Evolutionary conservation across 192 early-diverging fungal genomes (phyloP).

Genomic region (Coemansia erecta): DNA sequence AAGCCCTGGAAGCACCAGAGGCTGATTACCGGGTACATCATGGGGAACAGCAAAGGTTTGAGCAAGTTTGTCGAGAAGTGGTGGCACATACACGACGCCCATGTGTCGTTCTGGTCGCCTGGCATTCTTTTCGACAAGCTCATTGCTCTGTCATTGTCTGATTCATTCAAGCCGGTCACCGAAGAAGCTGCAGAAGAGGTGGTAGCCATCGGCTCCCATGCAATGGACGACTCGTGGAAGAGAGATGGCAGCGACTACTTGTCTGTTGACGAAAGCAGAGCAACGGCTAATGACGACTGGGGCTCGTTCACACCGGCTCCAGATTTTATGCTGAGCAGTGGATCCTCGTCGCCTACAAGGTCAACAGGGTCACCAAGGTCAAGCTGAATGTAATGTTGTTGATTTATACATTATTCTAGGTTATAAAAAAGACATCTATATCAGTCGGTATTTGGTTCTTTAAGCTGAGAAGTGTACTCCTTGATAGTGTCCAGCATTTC

Average conservation of each 20-base stretch:
- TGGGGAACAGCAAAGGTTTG: slow-evolving; percentile 32
- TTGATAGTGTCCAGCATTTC: slow-evolving; percentile 17
- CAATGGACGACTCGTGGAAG: slow-evolving; percentile 33
- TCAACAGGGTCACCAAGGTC: neutral
- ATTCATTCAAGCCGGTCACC: neutral
- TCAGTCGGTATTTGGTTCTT: too few species aligned
- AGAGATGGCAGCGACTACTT: slow-evolving; percentile 14
- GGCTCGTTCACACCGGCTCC: slow-evolving; percentile 35
- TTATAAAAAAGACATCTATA: too few species aligned
- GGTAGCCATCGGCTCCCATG: slow-evolving; percentile 4
- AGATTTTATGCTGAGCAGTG: slow-evolving; percentile 29
- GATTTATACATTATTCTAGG: neutral
- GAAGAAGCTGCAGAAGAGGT: neutral
- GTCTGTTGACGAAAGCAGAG: slow-evolving; percentile 5
- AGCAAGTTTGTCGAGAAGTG: slow-evolving; percentile 59
- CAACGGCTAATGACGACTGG: slow-evolving; percentile 19
- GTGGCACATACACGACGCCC: slow-evolving; percentile 67
- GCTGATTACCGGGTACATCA: slow-evolving; percentile 17
- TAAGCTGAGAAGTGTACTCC: slow-evolving; percentile 6
- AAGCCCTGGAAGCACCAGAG: slow-evolving; percentile 77
- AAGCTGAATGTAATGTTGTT: neutral
- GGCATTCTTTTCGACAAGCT: slow-evolving; percentile 16
- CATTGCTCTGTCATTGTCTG: slow-evolving; percentile 15
- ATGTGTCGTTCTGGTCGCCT: slow-evolving; percentile 36
- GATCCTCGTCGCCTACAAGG: neutral